phyloP scores from a whole-genome alignment of 176 grass and related monocot species.

The Phyllostachys edulis region DNA sequence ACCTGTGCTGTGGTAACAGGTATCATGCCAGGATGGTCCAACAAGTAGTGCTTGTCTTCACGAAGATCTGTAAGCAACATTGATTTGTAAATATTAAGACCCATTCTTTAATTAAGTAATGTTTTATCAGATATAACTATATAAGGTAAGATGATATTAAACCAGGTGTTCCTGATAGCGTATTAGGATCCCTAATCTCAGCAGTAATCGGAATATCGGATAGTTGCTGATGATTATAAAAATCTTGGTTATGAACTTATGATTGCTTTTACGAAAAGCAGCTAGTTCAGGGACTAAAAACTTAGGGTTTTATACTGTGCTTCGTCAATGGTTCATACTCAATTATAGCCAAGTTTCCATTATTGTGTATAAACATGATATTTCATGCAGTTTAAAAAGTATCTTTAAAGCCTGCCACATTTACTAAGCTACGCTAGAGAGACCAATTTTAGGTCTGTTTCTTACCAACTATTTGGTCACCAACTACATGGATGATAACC shows the following conservation, averaged over 20 bases:
- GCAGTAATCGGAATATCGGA: not conserved
- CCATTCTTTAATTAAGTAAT: constrained; percentile 2
- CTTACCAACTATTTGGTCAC: not conserved
- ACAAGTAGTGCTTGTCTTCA: constrained; percentile 95
- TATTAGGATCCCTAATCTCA: not conserved
- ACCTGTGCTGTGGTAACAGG: constrained; percentile 93
- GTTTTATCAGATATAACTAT: not conserved
- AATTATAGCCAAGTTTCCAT: not conserved
- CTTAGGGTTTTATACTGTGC: not conserved
- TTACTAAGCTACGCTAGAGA: constrained; percentile 10
- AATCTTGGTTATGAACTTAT: not conserved
- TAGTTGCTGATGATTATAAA: not conserved
- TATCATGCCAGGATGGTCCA: constrained; percentile 92
- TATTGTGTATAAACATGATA: constrained; percentile 1
- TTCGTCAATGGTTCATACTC: not conserved
- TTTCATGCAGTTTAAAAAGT: not conserved
- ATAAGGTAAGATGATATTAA: not conserved
- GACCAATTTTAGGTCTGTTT: not conserved
- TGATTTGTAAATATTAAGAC: constrained; percentile 11
- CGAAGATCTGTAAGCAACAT: constrained; percentile 78
- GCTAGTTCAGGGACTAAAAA: not conserved
- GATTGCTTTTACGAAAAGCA: not conserved
- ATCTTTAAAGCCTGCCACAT: constrained; percentile 9
- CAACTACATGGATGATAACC: not conserved
- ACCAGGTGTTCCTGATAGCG: not conserved